Evolutionary conservation across 2,329 filamentous ascomycete species (phyloP), one percentile per base, ranked within the genome.

Genomic region (Aureobasidium sp.): DNA sequence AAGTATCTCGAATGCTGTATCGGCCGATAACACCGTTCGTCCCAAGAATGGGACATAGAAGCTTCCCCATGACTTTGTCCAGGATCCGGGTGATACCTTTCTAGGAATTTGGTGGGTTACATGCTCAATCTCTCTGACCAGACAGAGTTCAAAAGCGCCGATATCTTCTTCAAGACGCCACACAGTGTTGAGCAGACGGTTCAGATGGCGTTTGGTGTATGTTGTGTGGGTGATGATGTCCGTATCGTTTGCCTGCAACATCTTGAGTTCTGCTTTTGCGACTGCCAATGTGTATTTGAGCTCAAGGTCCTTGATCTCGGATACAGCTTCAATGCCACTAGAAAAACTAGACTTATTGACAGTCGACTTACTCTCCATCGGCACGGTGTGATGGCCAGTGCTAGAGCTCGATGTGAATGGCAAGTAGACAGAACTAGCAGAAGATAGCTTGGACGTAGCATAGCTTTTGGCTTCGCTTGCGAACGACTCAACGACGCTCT

Each of bases 221-320:
- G 33, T 40, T 2, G 36, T 55, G 36, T 55, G 51, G 18, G 33
- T n/a, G 4, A 27, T 25, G 36, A 55, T 27, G 7, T 33, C 40
- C 11, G 9, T 55, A 23, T 55, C 51, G 8, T 55, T 40, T 6
- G 36, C 8, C 51, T 40, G 51, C 27, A 58, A 31, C 16, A 43
- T n/a, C 25, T 58, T 42, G 27, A 58, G 25, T 4, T 45, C 25
- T n/a, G 54, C 38, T 43, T 58, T 58, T 5, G 36, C 38, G 25
- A 45, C 9, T 25, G 54, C 54, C 25, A 58, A 23, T 25, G 36
- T 27, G 18, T 58, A 31, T 31, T 43, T 42, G 38, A 58, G 54
- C 54, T 58, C 38, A 27, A 58, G 38, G n/a, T 58, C 54, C 18
- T 43, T 42, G 54, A 58, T 29, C 10, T 43, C n/a, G 38, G 38